Evolutionary conservation across 2,329 filamentous ascomycete genomes (phyloP), one percentile per base, ranked within the genome.

Genomic region (Fusarium sp.): DNA sequence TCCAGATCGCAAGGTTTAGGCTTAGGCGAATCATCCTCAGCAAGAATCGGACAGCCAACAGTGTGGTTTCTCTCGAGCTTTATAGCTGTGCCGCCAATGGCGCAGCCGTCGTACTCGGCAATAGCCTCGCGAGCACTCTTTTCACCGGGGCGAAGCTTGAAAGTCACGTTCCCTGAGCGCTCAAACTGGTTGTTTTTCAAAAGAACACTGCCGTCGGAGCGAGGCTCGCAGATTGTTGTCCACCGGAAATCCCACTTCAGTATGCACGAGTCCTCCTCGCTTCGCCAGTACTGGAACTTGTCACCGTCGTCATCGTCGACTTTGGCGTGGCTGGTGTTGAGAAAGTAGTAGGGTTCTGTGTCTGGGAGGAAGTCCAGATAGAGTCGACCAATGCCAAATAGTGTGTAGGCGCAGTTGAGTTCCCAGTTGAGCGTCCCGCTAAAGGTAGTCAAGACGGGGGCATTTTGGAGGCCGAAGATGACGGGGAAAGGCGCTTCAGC

Each of bases 391-490:
- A 61, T 51, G 12, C 61, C 60, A 19, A 41, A 64, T 4, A 64
- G 34, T 2, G 60, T 64, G 2, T 55, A 42, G 15, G 25, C 19
- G 10, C 61, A 64, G 32, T 43, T 19, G 4, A 64, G 31, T 9
- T 58, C 41, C 55, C 61, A 64, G 36, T 47, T 50, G 13, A 64
- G 41, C 1, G 52, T 64, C 2, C 44, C 53, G 4, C 42, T 58
- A 8, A 60, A 64, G 3, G 60, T 60, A 7, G 48, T 49, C 26
- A 64, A 43, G 12, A 49, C 54, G 11, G 60, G 49, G 2, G 61
- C 48, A 10, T 64, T 64, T 42, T 64, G 54, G 11, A 60, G 57
- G 12, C 59, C 60, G 15, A 64, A 64, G 7, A 64, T 64, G 15
- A 64, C 39, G 3, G 44, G 60, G 8, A 64, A 64, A 3, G 61